These are phyloP conservation scores for Scytalidium sp. DNA, from an alignment of 2,329 filamentous ascomycete genomes.

Conservation along the genomic window DNA sequence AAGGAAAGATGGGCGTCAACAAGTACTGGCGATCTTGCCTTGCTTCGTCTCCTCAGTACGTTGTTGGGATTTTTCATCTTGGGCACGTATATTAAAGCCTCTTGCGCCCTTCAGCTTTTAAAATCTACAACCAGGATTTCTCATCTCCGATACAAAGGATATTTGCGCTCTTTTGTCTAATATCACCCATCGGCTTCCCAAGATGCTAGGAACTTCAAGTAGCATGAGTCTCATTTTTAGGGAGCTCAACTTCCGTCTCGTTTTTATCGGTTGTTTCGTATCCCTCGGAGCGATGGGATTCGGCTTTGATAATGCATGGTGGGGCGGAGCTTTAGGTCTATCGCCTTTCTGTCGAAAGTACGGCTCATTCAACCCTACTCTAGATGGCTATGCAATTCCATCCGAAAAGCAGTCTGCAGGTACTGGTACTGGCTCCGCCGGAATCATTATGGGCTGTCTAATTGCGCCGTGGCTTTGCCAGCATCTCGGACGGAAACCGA, in stretches of 20 bases:
- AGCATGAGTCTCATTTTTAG: too few relatives aligned
- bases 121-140: too few relatives aligned
- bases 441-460: constrained; percentile 1
- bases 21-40: too few relatives aligned
- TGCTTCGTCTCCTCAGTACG: too few relatives aligned
- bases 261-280: neutral
- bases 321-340: neutral
- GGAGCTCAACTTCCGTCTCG: neutral
- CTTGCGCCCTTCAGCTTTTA: too few relatives aligned
- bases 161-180: too few relatives aligned
- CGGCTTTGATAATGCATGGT: constrained; percentile 3
- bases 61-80: too few relatives aligned
- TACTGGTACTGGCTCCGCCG: constrained; percentile 1
- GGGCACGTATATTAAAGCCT: too few relatives aligned
- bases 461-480: neutral
- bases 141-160: too few relatives aligned
- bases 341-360: neutral
- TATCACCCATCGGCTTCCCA: too few relatives aligned
- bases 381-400: neutral
- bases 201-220: too few relatives aligned
- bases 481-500: constrained; percentile 1
- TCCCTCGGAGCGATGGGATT: neutral
- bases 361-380: neutral
- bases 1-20: too few relatives aligned
- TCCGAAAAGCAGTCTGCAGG: constrained; percentile 1